Evolutionary conservation across 1,139 yeast species (phyloP).

Genomic region (Sporopachydermia cereana): DNA sequence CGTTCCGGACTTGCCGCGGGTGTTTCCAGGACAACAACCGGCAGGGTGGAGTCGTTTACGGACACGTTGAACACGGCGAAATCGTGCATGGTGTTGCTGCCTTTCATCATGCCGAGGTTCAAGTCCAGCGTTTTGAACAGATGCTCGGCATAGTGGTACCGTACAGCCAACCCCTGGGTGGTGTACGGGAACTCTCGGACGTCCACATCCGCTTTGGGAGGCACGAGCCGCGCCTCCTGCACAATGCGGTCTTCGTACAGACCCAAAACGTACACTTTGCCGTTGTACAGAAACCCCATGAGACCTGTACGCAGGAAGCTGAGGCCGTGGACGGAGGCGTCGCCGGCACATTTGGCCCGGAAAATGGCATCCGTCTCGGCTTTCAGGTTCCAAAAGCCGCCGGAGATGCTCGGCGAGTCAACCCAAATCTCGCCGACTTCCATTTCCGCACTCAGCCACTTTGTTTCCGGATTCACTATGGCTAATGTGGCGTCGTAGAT

Average conservation of each 20-base stretch:
- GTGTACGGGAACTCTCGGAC: conserved; percentile 6
- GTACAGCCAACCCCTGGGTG: conserved; percentile 11
- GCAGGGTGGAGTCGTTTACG: conserved; percentile 74
- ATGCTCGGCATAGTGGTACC: conserved; percentile 81
- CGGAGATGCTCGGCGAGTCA: conserved; percentile 77
- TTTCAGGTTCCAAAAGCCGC: conserved; percentile 73
- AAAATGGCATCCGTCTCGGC: conserved; percentile 65
- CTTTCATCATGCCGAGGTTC: conserved; percentile 39
- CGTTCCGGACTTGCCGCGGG: conserved; percentile 42
- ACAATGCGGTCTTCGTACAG: conserved; percentile 84
- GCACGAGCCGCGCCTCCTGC: conserved; percentile 29
- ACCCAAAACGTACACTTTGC: conserved; percentile 81
- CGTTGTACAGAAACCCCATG: conserved; percentile 77
- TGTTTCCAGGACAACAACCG: conserved; percentile 82
- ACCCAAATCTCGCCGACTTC: conserved; percentile 98
- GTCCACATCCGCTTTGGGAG: conserved; percentile 41
- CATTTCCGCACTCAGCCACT: conserved; percentile 49
- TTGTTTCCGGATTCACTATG: conserved; percentile 86
- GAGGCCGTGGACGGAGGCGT: conserved; percentile 54
- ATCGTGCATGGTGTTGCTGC: conserved; percentile 52
- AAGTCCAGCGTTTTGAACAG: conserved; percentile 68
- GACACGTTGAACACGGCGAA: conserved; percentile 85
- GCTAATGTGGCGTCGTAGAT: conserved; percentile 90
- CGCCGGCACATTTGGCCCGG: conserved; percentile 70
- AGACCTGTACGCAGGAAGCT: conserved; percentile 86